These are phyloP conservation scores for Populus trichocarpa DNA, from an alignment of 441 rosid species.

Conservation along the genomic window DNA sequence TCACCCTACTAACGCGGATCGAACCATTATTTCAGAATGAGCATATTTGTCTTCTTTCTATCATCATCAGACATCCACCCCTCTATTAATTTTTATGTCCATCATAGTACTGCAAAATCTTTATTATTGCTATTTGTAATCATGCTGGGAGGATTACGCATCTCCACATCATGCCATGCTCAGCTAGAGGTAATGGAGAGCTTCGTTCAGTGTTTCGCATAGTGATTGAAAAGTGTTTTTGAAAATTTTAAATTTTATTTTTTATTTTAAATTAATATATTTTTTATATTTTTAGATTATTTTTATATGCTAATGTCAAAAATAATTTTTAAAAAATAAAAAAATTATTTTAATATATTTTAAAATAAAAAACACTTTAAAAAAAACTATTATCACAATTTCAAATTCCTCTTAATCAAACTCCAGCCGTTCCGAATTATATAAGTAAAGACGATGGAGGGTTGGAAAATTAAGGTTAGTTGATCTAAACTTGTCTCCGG, in stretches of 20 bases:
- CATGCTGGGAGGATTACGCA: not conserved
- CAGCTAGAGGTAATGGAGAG: not conserved
- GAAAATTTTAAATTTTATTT: too few species aligned
- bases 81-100: not conserved
- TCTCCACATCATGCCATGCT: not conserved
- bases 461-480: not conserved
- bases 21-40: constrained; percentile 20
- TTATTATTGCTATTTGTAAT: not conserved
- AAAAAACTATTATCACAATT: too few species aligned
- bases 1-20: constrained; percentile 14
- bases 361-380: too few species aligned
- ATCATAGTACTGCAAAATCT: not conserved
- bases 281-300: too few species aligned
- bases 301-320: too few species aligned
- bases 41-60: constrained; percentile 32
- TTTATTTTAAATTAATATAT: too few species aligned
- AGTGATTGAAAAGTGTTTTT: too few species aligned
- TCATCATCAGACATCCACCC: not conserved
- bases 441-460: not conserved
- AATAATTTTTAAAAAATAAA: too few species aligned
- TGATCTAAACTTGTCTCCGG: not conserved
- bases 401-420: too few species aligned
- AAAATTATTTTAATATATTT: too few species aligned
- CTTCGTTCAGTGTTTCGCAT: not conserved
- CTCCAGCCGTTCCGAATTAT: too few species aligned